A percentile compares a stretch with the other conserved stretches of the same genome.
Evolutionary conservation across 441 rosid genomes (phyloP).

Genomic region (Erodium trifolium): DNA sequence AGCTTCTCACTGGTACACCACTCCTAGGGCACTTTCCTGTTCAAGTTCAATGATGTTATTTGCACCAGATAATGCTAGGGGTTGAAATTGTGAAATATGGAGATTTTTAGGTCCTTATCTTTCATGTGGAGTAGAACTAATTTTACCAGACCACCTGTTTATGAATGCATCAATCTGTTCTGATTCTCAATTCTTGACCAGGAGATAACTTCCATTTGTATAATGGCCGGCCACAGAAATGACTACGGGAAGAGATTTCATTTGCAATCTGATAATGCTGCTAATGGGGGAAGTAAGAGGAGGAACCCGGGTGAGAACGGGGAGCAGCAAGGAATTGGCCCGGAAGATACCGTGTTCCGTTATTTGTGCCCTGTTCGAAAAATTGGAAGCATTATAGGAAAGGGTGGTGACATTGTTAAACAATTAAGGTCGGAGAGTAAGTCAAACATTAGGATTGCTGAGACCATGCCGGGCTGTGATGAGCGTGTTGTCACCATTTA

Average conservation of each 20-base stretch:
- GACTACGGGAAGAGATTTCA: constrained; percentile 72
- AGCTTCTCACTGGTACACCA: neutral
- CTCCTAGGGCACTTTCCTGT: neutral
- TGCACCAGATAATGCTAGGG: neutral
- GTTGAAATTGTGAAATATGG: neutral
- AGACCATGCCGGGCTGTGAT: constrained; percentile 64
- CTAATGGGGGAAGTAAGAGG: constrained; percentile 58
- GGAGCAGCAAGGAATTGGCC: constrained; percentile 48
- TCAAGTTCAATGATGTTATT: neutral
- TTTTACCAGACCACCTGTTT: neutral
- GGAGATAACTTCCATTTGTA: neutral
- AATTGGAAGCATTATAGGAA: constrained; percentile 91
- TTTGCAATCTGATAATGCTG: constrained; percentile 50
- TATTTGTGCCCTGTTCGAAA: constrained; percentile 76
- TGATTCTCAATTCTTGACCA: neutral
- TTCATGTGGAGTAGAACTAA: neutral
- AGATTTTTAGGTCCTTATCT: neutral
- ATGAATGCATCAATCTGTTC: neutral
- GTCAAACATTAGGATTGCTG: constrained; percentile 78
- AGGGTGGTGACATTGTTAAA: constrained; percentile 90
- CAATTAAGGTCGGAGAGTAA: constrained; percentile 77
- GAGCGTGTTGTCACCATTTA: constrained; percentile 92
- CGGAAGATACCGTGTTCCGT: constrained; percentile 69
- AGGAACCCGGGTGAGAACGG: constrained; percentile 64
- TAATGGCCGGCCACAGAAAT: constrained; percentile 80